Percentiles rank a stretch among this genome's conserved stretches.
phyloP scores from a whole-genome alignment of 257 asterid genomes.

The Penstemon barbatus region DNA sequence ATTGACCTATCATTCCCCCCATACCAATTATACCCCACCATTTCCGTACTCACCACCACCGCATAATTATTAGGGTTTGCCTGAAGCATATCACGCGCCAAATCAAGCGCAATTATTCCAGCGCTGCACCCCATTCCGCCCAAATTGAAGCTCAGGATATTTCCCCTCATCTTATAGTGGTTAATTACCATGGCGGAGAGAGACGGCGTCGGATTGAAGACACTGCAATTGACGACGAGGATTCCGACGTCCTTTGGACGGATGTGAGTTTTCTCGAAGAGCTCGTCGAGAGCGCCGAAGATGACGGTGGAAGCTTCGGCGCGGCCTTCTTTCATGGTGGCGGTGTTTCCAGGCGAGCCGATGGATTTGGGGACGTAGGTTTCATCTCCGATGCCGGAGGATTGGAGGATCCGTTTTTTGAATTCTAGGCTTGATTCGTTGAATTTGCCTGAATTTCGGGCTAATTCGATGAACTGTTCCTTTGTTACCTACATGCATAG shows the following conservation, averaged over 20 bases:
- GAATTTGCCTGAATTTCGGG: conserved; percentile 70
- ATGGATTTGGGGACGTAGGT: conserved; percentile 76
- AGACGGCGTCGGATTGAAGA: conserved; percentile 98
- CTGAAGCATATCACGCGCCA: conserved; percentile 87
- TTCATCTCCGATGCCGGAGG: conserved; percentile 88
- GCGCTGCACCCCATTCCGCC: conserved; percentile 99
- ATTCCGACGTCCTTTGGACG: conserved; percentile 87
- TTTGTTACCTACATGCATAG: conserved; percentile 62
- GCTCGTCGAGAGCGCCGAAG: conserved; percentile 89
- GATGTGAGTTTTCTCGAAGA: conserved; percentile 61
- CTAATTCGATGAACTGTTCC: conserved; percentile 74
- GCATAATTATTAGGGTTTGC: conserved; percentile 84
- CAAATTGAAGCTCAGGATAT: conserved; percentile 74
- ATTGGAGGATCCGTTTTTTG: conserved; percentile 62
- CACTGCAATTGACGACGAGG: conserved; percentile 85
- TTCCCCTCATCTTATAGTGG: conserved; percentile 93
- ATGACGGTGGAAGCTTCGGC: conserved; percentile 80
- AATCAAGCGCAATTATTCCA: conserved; percentile 68
- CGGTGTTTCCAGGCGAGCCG: conserved; percentile 61
- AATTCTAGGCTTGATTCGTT: conserved; percentile 63
- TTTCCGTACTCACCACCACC: conserved; percentile 86
- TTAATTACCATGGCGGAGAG: conserved; percentile 95
- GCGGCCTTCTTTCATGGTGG: conserved; percentile 95
- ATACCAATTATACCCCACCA: conserved; percentile 92
- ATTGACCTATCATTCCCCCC: conserved; percentile 83